phyloP scores from a whole-genome alignment of 495 filamentous ascomycete species.

The Podospora appendiculata region DNA sequence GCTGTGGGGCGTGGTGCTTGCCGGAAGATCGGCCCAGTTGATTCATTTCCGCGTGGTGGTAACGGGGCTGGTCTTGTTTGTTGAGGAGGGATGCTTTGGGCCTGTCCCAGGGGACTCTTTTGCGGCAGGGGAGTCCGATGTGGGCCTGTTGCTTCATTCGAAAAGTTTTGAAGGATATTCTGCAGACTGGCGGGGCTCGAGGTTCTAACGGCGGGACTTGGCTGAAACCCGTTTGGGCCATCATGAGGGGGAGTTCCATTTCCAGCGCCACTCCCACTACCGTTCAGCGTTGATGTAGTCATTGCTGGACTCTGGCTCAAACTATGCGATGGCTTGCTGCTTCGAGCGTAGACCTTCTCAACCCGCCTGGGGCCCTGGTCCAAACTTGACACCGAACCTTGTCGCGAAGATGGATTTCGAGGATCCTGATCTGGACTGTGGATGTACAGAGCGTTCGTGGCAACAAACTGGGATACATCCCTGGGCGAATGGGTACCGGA shows the following conservation, averaged over 20 bases:
- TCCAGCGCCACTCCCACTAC: no score
- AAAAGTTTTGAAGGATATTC: constrained; percentile 8
- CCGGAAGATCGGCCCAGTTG: no score
- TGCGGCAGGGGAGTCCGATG: not conserved
- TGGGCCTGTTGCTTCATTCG: not conserved
- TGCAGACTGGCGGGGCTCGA: constrained; percentile 15
- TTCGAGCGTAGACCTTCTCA: constrained; percentile 14
- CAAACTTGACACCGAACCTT: not conserved
- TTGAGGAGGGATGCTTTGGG: no score
- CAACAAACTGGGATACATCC: constrained; percentile 5
- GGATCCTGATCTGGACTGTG: constrained; percentile 1
- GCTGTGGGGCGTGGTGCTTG: no score
- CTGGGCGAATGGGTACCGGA: not conserved
- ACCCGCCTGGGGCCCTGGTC: constrained; percentile 8
- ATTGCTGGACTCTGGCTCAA: constrained; percentile 1
- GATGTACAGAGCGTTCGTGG: constrained; percentile 10
- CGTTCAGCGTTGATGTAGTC: not conserved
- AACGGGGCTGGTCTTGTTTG: no score
- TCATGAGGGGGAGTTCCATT: not conserved
- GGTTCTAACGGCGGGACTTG: not conserved
- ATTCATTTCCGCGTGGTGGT: no score
- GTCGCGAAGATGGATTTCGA: constrained; percentile 1
- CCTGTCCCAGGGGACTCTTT: not conserved
- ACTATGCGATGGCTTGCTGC: constrained; percentile 5
- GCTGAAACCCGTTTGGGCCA: not conserved